Percentiles rank a stretch among this genome's conserved stretches.
phyloP scores from a whole-genome alignment of 352 stramenopile species.

The Phytophthora pini region DNA sequence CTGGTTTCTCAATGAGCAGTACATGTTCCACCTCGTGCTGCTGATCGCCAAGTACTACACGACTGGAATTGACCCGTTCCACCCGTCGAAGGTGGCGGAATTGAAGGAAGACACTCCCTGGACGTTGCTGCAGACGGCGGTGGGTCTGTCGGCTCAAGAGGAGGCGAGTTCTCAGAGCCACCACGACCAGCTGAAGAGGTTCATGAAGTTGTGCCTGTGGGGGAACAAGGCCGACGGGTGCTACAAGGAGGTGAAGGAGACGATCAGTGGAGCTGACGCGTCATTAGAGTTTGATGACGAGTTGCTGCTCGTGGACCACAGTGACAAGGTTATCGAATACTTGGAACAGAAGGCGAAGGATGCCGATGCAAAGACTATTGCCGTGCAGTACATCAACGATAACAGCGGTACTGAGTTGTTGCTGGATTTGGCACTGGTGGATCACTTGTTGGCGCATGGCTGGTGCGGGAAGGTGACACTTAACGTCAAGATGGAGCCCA shows the following conservation, averaged over 20 bases:
- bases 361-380: slow-evolving; percentile 17
- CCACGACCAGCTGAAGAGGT: slow-evolving; percentile 49
- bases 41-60: slow-evolving; percentile 70
- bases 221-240: slow-evolving; percentile 82
- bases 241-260: slow-evolving; percentile 80
- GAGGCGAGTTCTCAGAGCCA: slow-evolving; percentile 30
- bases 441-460: slow-evolving; percentile 60
- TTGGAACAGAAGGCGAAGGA: slow-evolving; percentile 34
- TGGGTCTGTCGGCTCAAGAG: slow-evolving; percentile 35
- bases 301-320: slow-evolving; percentile 65
- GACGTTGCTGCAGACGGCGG: slow-evolving; percentile 61
- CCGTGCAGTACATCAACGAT: slow-evolving; percentile 77
- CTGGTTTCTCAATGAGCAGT: slow-evolving; percentile 79
- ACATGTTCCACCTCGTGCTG: slow-evolving; percentile 79
- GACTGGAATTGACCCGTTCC: slow-evolving; percentile 68
- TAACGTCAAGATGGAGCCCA: slow-evolving; percentile 75
- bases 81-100: slow-evolving; percentile 64
- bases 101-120: slow-evolving; percentile 61
- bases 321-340: slow-evolving; percentile 53
- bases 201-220: slow-evolving; percentile 81
- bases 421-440: slow-evolving; percentile 68
- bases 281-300: slow-evolving; percentile 67
- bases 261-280: slow-evolving; percentile 57
- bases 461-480: slow-evolving; percentile 71
- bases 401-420: slow-evolving; percentile 81